Conservation (phyloP, 1,139 yeast genomes). For the Magnusiomyces sp. region DNA sequence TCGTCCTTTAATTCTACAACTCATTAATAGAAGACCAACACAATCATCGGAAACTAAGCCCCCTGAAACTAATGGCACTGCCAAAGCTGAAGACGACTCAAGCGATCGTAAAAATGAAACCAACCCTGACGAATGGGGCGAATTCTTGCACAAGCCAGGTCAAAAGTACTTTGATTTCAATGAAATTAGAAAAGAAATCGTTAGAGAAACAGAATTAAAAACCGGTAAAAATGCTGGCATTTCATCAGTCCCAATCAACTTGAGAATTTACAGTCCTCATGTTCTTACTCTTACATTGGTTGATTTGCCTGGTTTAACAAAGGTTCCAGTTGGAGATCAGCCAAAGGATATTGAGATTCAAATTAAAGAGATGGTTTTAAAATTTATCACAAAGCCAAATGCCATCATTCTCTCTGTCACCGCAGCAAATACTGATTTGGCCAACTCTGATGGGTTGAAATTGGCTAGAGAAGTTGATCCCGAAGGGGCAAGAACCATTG, state of each 20-base stretch:
- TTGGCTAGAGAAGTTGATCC: constrained; percentile 97
- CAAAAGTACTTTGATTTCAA: constrained; percentile 84
- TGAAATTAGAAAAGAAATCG: constrained; percentile 85
- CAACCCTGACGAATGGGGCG: constrained; percentile 74
- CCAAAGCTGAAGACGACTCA: not conserved
- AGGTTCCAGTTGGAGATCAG: constrained; percentile 98
- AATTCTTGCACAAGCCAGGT: constrained; percentile 85
- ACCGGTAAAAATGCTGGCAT: constrained; percentile 93
- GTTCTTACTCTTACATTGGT: constrained; percentile 92
- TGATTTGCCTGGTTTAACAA: constrained; percentile 95
- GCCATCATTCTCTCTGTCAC: constrained; percentile 93
- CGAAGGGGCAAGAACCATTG: constrained; percentile 92
- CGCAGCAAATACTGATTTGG: constrained; percentile 95
- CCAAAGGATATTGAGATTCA: constrained; percentile 95
- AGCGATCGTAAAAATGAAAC: constrained; percentile 6
- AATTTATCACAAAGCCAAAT: constrained; percentile 89
- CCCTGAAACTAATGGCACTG: constrained; percentile 45
- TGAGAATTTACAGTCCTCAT: constrained; percentile 91
- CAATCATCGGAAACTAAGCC: constrained; percentile 92
- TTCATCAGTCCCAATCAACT: constrained; percentile 84
- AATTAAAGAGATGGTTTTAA: constrained; percentile 89
- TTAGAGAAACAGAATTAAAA: constrained; percentile 85
- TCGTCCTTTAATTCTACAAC: constrained; percentile 79
- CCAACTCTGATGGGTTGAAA: constrained; percentile 93
- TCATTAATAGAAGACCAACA: constrained; percentile 54